phyloP scores from a whole-genome alignment of 2,329 filamentous ascomycete species.

The Scleromitrula shiraiana region DNA sequence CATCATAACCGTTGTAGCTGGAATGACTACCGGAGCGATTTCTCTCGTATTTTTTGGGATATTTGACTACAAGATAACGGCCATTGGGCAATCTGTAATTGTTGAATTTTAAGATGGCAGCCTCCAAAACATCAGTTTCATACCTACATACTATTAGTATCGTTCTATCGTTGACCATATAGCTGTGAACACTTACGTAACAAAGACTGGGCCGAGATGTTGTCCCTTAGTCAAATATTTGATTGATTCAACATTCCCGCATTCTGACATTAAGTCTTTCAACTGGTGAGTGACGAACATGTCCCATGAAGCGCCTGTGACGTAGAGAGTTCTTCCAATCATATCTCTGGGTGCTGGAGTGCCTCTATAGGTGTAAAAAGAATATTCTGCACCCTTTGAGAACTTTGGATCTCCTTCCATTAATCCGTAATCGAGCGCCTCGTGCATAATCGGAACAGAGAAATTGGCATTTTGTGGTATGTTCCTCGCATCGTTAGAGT shows the following conservation, averaged over 20 bases:
- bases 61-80: neutral
- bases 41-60: conserved; percentile 4
- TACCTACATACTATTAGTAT: conserved; percentile 1
- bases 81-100: conserved; percentile 1
- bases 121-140: neutral
- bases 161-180: neutral
- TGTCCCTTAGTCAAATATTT: conserved; percentile 9
- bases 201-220: conserved; percentile 12
- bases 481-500: conserved; percentile 7
- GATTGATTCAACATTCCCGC: conserved; percentile 21
- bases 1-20: conserved; percentile 4
- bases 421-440: neutral
- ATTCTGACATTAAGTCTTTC: conserved; percentile 15
- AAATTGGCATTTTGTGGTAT: neutral
- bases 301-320: conserved; percentile 8
- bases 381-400: neutral
- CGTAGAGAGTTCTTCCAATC: conserved; percentile 12
- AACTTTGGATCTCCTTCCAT: conserved; percentile 5
- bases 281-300: conserved; percentile 17
- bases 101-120: conserved; percentile 5
- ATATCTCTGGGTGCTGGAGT: neutral
- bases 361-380: neutral
- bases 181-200: conserved; percentile 16
- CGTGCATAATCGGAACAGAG: neutral
- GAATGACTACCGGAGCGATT: conserved; percentile 11